Percentiles rank a stretch among this genome's conserved stretches.
These are phyloP conservation scores for Ophiosphaerella herpotricha DNA, from an alignment of 2,329 filamentous ascomycete species.

Conservation along the genomic window DNA sequence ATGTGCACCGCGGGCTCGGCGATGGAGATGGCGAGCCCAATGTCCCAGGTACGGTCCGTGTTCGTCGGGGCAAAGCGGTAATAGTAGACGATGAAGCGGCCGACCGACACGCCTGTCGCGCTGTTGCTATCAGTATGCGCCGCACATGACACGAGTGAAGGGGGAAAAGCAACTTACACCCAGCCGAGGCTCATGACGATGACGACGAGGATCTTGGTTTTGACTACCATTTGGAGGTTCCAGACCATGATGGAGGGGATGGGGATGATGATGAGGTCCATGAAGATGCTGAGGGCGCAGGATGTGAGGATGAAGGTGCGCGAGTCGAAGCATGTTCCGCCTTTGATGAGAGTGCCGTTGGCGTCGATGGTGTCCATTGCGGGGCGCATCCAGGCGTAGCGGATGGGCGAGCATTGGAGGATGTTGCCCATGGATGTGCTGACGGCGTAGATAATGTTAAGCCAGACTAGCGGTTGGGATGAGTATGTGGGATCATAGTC, in stretches of 20 bases:
- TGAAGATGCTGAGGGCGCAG: conserved; percentile 43
- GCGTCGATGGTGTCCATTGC: conserved; percentile 36
- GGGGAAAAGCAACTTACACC: conserved; percentile 29
- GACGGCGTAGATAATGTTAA: conserved; percentile 42
- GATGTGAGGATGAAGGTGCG: conserved; percentile 41
- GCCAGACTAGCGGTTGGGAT: conserved; percentile 25
- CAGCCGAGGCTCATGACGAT: conserved; percentile 42
- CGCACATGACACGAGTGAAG: not conserved
- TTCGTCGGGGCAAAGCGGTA: conserved; percentile 44
- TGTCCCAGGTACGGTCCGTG: conserved; percentile 39
- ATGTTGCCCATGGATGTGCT: conserved; percentile 42
- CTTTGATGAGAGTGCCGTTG: conserved; percentile 29
- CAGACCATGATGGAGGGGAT: conserved; percentile 51
- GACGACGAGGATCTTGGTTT: conserved; percentile 42
- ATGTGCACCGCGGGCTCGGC: conserved; percentile 54
- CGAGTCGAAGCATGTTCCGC: conserved; percentile 41
- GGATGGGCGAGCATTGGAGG: conserved; percentile 42
- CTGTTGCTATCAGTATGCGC: conserved; percentile 7
- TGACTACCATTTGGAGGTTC: conserved; percentile 48
- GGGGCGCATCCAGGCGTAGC: conserved; percentile 34
- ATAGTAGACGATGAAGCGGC: conserved; percentile 48
- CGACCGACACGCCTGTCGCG: conserved; percentile 40
- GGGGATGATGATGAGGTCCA: conserved; percentile 47
- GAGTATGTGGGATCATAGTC: not conserved
- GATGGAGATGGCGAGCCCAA: conserved; percentile 45